These are phyloP conservation scores for Flagelloscypha sp. DNA, from an alignment of 768 basidiomycete species.

Conservation along the genomic window DNA sequence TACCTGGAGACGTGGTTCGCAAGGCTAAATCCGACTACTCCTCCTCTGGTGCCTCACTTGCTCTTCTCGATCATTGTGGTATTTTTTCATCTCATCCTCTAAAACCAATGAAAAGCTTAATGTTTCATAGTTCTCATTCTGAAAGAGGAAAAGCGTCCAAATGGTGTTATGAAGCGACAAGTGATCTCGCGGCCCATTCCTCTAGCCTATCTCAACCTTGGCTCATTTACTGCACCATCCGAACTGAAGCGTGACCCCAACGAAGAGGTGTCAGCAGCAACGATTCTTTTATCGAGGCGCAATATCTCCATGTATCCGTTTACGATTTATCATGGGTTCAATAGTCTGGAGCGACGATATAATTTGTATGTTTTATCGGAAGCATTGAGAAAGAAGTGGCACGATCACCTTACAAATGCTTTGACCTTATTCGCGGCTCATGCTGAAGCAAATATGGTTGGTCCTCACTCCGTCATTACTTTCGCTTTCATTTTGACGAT, in stretches of 20 bases:
- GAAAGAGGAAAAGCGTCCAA: conserved; percentile 47
- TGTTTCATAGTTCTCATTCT: conserved; percentile 48
- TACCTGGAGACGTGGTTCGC: conserved; percentile 55
- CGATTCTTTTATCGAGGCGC: conserved; percentile 46
- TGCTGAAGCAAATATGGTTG: conserved; percentile 68
- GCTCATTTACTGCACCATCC: conserved; percentile 47
- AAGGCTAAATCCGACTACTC: conserved; percentile 55
- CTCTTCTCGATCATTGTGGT: conserved; percentile 75
- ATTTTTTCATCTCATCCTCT: conserved; percentile 4
- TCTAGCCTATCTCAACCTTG: conserved; percentile 69
- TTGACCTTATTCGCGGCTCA: conserved; percentile 54
- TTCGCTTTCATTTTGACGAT: background rate
- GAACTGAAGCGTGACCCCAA: conserved; percentile 58
- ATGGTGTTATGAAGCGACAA: conserved; percentile 38
- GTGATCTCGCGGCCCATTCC: conserved; percentile 76
- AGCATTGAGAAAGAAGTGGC: conserved; percentile 53
- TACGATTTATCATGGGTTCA: conserved; percentile 64
- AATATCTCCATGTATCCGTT: conserved; percentile 63
- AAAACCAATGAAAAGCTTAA: too few relatives aligned
- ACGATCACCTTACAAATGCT: conserved; percentile 49
- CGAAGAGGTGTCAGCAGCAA: too few relatives aligned
- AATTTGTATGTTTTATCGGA: conserved; percentile 64
- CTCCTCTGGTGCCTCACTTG: conserved; percentile 48
- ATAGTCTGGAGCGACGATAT: conserved; percentile 50
- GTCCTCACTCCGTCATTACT: conserved; percentile 9